Percentiles rank a stretch among this genome's conserved stretches.
These are phyloP conservation scores for Pythium plurisporium DNA, from an alignment of 352 stramenopile species.

Conservation along the genomic window DNA sequence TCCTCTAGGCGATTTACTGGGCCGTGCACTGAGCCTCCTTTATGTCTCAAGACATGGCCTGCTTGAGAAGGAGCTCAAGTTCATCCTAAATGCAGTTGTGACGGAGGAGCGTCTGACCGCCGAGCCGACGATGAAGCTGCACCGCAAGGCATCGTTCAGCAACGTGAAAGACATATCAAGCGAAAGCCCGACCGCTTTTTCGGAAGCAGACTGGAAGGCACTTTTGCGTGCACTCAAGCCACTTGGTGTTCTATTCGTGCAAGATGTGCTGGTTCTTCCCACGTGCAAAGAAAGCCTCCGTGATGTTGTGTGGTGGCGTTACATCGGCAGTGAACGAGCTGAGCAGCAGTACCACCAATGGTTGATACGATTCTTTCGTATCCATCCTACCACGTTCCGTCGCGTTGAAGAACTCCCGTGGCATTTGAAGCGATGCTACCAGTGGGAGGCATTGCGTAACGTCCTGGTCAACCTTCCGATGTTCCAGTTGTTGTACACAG, in stretches of 20 bases:
- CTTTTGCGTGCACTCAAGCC: conserved; percentile 66
- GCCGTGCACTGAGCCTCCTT: conserved; percentile 76
- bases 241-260: conserved; percentile 74
- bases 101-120: conserved; percentile 30
- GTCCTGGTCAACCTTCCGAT: conserved; percentile 88
- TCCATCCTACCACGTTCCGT: conserved; percentile 75
- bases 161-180: conserved; percentile 26
- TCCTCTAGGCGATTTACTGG: conserved; percentile 65
- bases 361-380: conserved; percentile 81
- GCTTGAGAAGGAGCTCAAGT: conserved; percentile 81
- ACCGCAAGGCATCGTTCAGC: conserved; percentile 30
- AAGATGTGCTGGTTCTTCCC: conserved; percentile 83
- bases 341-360: conserved; percentile 78
- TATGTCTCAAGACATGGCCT: conserved; percentile 89
- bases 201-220: conserved; percentile 61
- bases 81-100: conserved; percentile 62
- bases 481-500: conserved; percentile 90
- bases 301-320: conserved; percentile 85
- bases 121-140: conserved; percentile 12
- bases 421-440: conserved; percentile 89
- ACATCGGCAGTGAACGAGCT: conserved; percentile 66
- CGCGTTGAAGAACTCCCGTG: conserved; percentile 89
- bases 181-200: conserved; percentile 43
- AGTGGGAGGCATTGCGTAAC: conserved; percentile 83
- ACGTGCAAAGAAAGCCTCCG: conserved; percentile 87